Percentiles rank a stretch among this genome's conserved stretches.
Conservation (phyloP, 202 grass and related monocot genomes). For the Setaria viridis region DNA sequence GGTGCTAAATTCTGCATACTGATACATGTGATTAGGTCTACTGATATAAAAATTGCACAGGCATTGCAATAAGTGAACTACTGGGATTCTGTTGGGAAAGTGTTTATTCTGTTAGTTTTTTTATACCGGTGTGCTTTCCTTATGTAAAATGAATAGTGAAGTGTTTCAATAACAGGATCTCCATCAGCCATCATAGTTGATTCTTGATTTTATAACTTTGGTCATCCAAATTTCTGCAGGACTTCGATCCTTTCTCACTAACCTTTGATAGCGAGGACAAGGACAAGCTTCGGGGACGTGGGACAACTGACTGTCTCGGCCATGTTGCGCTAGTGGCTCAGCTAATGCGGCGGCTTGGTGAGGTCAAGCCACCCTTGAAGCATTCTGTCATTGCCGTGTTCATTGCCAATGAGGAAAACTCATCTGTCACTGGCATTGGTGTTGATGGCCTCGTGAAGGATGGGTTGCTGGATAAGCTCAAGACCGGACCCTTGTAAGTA, state of each 20-base stretch:
- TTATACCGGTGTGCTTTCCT: not conserved
- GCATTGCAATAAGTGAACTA: not conserved
- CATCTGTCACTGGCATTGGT: slow-evolving; percentile 73
- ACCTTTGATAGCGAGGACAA: slow-evolving; percentile 69
- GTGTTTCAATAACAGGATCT: not conserved
- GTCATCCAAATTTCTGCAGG: slow-evolving; percentile 31
- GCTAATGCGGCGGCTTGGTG: slow-evolving; percentile 81
- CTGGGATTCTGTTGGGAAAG: not conserved
- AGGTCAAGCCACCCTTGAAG: slow-evolving; percentile 74
- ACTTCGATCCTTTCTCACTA: slow-evolving; percentile 80
- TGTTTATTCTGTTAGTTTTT: not conserved
- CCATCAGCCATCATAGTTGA: not conserved
- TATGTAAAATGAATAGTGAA: not conserved
- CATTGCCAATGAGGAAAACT: slow-evolving; percentile 97
- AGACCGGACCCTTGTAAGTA: slow-evolving; percentile 81
- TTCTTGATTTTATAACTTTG: slow-evolving; percentile 9
- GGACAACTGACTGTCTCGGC: slow-evolving; percentile 80
- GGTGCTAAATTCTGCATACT: not conserved
- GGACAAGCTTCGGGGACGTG: slow-evolving; percentile 72
- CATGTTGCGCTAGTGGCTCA: slow-evolving; percentile 90
- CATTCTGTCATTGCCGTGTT: slow-evolving; percentile 85
- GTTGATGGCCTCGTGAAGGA: slow-evolving; percentile 86
- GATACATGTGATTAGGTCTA: not conserved
- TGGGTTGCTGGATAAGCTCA: slow-evolving; percentile 76
- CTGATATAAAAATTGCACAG: not conserved